Evolutionary conservation across 768 basidiomycete species (phyloP).

Genomic region (Amanita pallidorosea): DNA sequence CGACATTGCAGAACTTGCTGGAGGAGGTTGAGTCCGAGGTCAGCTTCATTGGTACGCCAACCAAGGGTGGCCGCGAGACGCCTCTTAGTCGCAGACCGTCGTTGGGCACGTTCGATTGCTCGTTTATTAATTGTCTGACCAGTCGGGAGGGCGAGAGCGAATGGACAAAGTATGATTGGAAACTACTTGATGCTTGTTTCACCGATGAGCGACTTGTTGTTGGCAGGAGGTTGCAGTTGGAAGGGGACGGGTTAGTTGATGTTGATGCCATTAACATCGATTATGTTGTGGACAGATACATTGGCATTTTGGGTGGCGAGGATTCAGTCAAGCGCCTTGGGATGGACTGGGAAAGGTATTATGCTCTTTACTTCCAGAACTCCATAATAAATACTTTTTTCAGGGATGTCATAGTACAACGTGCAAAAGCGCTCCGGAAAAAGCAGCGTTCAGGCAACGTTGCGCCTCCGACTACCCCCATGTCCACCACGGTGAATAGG

Average conservation of each 20-base stretch:
- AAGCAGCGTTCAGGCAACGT: conserved; percentile 49
- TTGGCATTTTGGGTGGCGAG: conserved; percentile 35
- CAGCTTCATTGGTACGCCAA: conserved; percentile 6
- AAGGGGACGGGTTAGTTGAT: conserved; percentile 32
- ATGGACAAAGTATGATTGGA: conserved; percentile 79
- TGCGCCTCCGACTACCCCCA: conserved; percentile 43
- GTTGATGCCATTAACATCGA: conserved; percentile 43
- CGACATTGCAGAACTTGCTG: conserved; percentile 46
- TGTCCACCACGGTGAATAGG: conserved; percentile 2
- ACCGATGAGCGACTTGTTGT: conserved; percentile 55
- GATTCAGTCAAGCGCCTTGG: conserved; percentile 29
- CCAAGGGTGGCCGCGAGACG: conserved; percentile 18
- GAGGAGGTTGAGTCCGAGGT: conserved; percentile 44
- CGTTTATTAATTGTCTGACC: neutral
- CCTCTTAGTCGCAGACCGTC: conserved; percentile 9
- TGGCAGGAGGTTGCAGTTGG: conserved; percentile 18
- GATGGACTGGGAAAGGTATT: conserved; percentile 49
- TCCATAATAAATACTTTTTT: conserved; percentile 1
- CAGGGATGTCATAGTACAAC: conserved; percentile 41
- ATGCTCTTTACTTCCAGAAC: conserved; percentile 4
- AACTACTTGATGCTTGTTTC: conserved; percentile 66
- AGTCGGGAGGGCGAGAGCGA: conserved; percentile 13
- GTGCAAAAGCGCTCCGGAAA: conserved; percentile 44
- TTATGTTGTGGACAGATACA: conserved; percentile 52
- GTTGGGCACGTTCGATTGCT: neutral